Percentiles rank a stretch among this genome's conserved stretches.
phyloP scores from a whole-genome alignment of 352 stramenopile genomes.

The Thalassiosira hispida region DNA sequence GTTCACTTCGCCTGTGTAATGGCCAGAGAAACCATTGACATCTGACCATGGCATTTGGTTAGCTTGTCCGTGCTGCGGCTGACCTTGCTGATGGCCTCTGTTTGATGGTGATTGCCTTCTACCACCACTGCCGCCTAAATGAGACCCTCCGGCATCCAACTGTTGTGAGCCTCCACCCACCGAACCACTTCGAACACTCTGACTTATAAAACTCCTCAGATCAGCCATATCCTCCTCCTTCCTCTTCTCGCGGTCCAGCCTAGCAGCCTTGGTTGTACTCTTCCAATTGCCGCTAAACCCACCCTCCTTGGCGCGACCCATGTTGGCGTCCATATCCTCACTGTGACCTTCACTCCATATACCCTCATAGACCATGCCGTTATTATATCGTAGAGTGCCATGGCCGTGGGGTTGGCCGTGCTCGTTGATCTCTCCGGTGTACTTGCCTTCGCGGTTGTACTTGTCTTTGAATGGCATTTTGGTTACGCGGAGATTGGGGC shows the following conservation, averaged over 20 bases:
- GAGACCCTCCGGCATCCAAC: neutral
- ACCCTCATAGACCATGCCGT: conserved; percentile 39
- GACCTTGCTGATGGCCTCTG: neutral
- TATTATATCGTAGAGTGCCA: conserved; percentile 31
- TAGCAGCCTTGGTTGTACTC: conserved; percentile 18
- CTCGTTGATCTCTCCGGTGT: conserved; percentile 55
- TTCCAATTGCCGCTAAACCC: conserved; percentile 30
- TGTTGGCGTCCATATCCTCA: conserved; percentile 29
- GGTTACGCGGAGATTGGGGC: conserved; percentile 19
- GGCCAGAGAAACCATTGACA: conserved; percentile 45
- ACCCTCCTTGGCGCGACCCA: conserved; percentile 12
- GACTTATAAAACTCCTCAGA: conserved; percentile 24
- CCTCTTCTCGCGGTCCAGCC: conserved; percentile 23
- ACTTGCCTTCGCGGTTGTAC: conserved; percentile 34
- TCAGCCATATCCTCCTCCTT: conserved; percentile 36
- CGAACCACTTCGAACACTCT: conserved; percentile 17
- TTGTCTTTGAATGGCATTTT: conserved; percentile 59
- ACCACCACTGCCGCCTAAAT: too few species aligned
- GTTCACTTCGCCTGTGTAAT: conserved; percentile 52
- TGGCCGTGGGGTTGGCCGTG: conserved; percentile 38
- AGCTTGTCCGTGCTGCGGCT: conserved; percentile 15
- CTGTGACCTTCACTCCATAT: conserved; percentile 40
- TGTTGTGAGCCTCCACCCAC: neutral
- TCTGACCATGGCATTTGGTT: conserved; percentile 49
- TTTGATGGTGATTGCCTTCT: too few species aligned